Evolutionary conservation across 2,329 filamentous ascomycete genomes (phyloP), one percentile per base, ranked within the genome.

Genomic region (Chaetomiaceae sp.): DNA sequence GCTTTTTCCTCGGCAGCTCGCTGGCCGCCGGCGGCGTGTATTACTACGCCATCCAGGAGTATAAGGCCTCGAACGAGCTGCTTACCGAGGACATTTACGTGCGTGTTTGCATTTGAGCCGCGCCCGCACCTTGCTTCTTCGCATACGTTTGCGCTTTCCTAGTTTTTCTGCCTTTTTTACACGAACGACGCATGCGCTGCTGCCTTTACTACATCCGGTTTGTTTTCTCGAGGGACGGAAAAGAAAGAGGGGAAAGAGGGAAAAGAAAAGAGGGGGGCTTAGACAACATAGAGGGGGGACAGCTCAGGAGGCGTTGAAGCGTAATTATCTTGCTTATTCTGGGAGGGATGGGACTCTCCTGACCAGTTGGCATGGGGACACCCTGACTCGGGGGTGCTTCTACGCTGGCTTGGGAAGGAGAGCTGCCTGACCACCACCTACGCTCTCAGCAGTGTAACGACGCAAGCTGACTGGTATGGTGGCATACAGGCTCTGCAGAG

Each of bases 41-140:
- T 74, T 90, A 89, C 69, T 97, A 97, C 70, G 81, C 96, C 59
- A 74, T 97, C 62, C 83, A 92, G 67, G 91, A 97, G 70, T 97
- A 96, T 76, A 89, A 90, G 73, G 78, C 90, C 38, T 88, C 89
- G 61, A 97, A 96, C 74, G 88, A 95, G 72, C 79, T 96, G 65
- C 75, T 97, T 71, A 92, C 86, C 55, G 90, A 96, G 72, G 92
- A 97, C 71, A 96, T 97, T 68, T 92, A 92, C 72, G 92, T 96
- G 80, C 70, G 89, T 85, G 60, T 65, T 60, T 70, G 64, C 66
- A 68, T 70, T 58, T 71, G 62, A 69, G 62, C 55, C 57, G 55
- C 44, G 46, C 40, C 40, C 61, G 41, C 44, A 38, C 51, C 56
- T 12, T 45, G 53, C 49, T 55, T 51, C 44, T 48, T 25, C 53